Evolutionary conservation across 208 protist genomes (phyloP).

Genomic region (Trypanosoma avium): DNA sequence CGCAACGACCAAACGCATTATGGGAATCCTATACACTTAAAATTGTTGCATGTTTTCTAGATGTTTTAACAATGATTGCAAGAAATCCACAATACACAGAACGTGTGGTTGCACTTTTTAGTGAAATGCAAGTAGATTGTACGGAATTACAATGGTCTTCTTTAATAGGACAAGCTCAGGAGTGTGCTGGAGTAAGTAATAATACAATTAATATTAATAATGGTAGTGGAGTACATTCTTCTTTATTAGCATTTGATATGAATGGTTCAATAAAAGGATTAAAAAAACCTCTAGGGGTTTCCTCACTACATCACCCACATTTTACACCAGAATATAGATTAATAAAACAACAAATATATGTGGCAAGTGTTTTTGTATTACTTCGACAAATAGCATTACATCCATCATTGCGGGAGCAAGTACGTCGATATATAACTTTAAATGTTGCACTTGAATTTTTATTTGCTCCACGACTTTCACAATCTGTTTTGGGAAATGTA

Average conservation of each 20-base stretch:
- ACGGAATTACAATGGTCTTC: conserved; percentile 70
- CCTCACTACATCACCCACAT: conserved; percentile 43
- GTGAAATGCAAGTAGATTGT: conserved; percentile 67
- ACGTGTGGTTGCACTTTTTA: conserved; percentile 66
- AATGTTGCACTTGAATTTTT: conserved; percentile 63
- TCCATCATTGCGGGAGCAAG: conserved; percentile 39
- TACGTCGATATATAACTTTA: conserved; percentile 54
- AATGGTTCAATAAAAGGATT: conserved; percentile 4
- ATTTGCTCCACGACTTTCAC: conserved; percentile 54
- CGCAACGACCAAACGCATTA: conserved; percentile 45
- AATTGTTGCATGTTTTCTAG: conserved; percentile 61
- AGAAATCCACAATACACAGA: conserved; percentile 77
- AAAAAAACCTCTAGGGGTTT: conserved; percentile 6
- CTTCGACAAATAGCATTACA: conserved; percentile 74
- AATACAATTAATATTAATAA: no score
- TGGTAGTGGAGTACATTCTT: no score
- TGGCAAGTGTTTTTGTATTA: conserved; percentile 73
- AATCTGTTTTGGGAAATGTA: conserved; percentile 66
- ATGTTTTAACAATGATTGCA: conserved; percentile 86
- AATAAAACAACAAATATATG: conserved; percentile 62
- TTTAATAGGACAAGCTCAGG: conserved; percentile 71
- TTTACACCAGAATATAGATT: conserved; percentile 58
- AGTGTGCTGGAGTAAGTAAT: conserved; percentile 58
- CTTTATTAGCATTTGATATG: conserved; percentile 16
- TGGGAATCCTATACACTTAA: conserved; percentile 85